Base-by-base conservation (phyloP, 1,139 yeast species). In the Suhomyces kunorum region DNA sequence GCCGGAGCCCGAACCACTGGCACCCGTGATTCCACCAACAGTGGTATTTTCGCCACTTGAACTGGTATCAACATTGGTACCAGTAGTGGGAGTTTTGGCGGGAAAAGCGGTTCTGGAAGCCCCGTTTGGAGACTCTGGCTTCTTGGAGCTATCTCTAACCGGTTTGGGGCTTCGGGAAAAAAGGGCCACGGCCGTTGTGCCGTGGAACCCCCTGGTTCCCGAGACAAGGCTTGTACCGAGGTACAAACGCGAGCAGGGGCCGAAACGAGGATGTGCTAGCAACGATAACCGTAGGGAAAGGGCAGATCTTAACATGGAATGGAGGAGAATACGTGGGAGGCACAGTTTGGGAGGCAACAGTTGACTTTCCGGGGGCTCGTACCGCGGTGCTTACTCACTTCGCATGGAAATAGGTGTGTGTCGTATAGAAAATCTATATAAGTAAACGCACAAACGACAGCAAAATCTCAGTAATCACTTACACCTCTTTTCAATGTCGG, bases 401-500 rank as follows among this genome's bases (percentile, higher is more conserved):
- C 38, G 38, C 23, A 23, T 28, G 25, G 29, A 11, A 28, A 14
- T 17, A 9, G n/a, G 23, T 17, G 13, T 12, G 5, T 28, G 34
- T 36, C 39, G 39, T 36, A 36, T 36, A 36, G 39, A 36, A 30
- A 35, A 18, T 30, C 24, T 26, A 26, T 30, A 30, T 30, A 32
- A 29, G 34, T 28, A 34, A 32, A 25, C 36, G 33, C 40, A 28
- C 36, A 5, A 5, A 8, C 19, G 11, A 8, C 11, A 23, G 23
- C 22, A 32, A 23, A 32, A 13, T 22, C 28, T 22, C 12, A 26
- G 19, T n/a, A 16, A 19, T n/a, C 17, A 36, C 31, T 36, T 36
- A n/a, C 24, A 18, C 25, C 16, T 26, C 15, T 30, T 13, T 24
- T 8, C 27, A 31, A 40, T 40, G 42, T 36, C 81, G 51, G 98